Percentiles rank a stretch among this genome's conserved stretches.
Evolutionary conservation across 1,139 yeast species (phyloP).

Genomic region (Zygosaccharomyces sapae): DNA sequence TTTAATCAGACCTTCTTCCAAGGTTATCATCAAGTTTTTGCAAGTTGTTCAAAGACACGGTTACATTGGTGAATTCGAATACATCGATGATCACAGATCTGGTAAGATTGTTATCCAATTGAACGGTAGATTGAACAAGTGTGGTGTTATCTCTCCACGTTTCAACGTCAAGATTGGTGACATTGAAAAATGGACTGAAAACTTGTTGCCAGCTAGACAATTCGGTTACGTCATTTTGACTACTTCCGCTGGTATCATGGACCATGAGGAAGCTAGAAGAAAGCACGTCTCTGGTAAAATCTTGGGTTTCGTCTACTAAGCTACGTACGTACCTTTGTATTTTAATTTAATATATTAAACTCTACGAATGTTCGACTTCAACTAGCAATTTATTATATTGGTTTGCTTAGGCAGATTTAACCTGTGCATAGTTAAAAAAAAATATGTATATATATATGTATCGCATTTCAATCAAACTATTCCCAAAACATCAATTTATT

Average conservation of each 20-base stretch:
- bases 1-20: constrained; percentile 96
- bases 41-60: constrained; percentile 99
- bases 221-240: constrained; percentile 95
- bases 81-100: constrained; percentile 98
- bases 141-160: constrained; percentile 98
- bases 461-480: background rate
- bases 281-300: constrained; percentile 99
- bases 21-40: constrained; percentile 95
- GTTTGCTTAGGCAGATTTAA: no score
- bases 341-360: constrained; percentile 5
- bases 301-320: constrained; percentile 90
- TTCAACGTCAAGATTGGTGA: constrained; percentile 92
- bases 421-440: no score
- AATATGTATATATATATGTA: background rate
- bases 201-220: constrained; percentile 97
- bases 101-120: constrained; percentile 96
- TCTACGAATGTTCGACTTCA: background rate
- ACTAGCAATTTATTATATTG: background rate
- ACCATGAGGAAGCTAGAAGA: constrained; percentile 99
- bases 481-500: background rate
- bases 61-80: constrained; percentile 98
- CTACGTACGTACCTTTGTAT: constrained; percentile 9
- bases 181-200: constrained; percentile 97
- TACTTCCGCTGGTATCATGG: constrained; percentile 99
- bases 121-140: constrained; percentile 97